Evolutionary conservation across 768 basidiomycete species (phyloP), one percentile per base, ranked within the genome.

Genomic region (Mycena latifolia): DNA sequence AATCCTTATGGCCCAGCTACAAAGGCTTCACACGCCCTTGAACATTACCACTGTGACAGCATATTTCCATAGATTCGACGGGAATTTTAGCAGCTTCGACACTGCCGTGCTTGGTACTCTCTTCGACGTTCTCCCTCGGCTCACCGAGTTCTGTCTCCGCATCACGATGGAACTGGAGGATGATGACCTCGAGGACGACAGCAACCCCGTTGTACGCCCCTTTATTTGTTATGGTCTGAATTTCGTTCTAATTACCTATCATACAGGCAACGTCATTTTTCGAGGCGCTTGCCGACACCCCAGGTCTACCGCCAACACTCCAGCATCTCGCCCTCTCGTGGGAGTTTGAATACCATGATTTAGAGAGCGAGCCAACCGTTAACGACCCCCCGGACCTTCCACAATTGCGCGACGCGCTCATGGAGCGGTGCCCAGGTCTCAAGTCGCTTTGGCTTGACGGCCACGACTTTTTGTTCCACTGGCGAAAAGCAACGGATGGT

Each of bases 391-490:
- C 46, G n/a, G 8, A 17, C 17, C 20, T 25, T 11, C 31, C 20
- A 11, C 8, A 20, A 6, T 27, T 59, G 47, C 35, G 25, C 22
- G 5, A 45, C n/a, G 28, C 20, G 55, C 55, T 56, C 12, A 10
- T 11, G 8, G 35, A 5, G 33, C 47, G 31, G 18, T 59, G 47
- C 12, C 47, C 47, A 2, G 22, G 15, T 17, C 47, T 59, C 12
- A 27, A 22, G 20, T 37, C 35, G 18, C 57, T 59, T 25, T 59
- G 57, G 47, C 47, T 59, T 25, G 47, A 59, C 47, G 57, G 47
- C 35, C 18, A 59, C 8, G 33, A 39, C 9, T 50, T 59, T 4
- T 9, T 39, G 9, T 39, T 59, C 35, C 33, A 28, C 25, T 59
- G 57, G 57, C 47, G 47, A n/a, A 33, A 47, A 14, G 22, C 22